Conservation (phyloP, 352 stramenopile genomes). For the Blastocystis sp. region DNA sequence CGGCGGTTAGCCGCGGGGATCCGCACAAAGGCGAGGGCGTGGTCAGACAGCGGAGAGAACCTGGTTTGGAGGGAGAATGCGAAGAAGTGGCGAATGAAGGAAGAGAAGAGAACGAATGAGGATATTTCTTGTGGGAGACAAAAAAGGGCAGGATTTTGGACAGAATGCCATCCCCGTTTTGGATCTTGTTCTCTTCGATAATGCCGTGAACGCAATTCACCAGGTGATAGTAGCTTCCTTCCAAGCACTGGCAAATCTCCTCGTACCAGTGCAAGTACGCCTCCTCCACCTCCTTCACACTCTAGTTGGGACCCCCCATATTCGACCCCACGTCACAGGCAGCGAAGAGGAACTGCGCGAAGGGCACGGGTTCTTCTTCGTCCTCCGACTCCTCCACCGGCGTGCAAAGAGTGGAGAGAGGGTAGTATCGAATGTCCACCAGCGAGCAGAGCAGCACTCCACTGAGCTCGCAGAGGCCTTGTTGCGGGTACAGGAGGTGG, state of each 20-base stretch:
- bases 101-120: neutral
- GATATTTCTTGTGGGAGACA: neutral
- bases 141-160: neutral
- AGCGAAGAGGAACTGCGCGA: conserved; percentile 13
- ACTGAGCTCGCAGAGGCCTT: conserved; percentile 40
- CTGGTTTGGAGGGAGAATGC: neutral
- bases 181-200: neutral
- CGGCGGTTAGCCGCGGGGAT: conserved; percentile 1
- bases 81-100: neutral
- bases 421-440: conserved; percentile 37
- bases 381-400: too few relatives aligned
- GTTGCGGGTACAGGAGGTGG: conserved; percentile 36
- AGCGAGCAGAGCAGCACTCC: conserved; percentile 44
- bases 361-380: conserved; percentile 14
- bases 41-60: neutral
- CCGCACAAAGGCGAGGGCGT: neutral
- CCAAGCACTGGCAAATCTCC: neutral
- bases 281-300: neutral
- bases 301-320: neutral
- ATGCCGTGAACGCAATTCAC: conserved; percentile 27
- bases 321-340: conserved; percentile 26
- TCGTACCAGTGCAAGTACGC: neutral
- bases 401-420: neutral
- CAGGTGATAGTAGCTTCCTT: conserved; percentile 3
- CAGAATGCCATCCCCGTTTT: neutral